phyloP scores from a whole-genome alignment of 2,329 filamentous ascomycete genomes.

The Fusarium sp. region DNA sequence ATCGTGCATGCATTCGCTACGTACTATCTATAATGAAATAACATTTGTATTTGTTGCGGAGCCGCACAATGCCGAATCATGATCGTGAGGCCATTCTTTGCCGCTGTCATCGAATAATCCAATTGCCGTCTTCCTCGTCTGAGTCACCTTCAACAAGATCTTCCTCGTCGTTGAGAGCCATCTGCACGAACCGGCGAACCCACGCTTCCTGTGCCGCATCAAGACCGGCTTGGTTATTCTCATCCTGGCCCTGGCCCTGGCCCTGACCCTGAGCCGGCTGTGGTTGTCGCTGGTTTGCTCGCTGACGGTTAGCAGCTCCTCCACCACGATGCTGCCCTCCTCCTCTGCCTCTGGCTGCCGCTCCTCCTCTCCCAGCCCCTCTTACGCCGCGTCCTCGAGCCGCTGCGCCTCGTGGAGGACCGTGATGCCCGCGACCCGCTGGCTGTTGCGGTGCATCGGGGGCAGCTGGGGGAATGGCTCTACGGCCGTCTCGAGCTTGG shows the following conservation, averaged over 20 bases:
- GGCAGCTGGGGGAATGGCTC: slow-evolving; percentile 47
- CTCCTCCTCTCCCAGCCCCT: slow-evolving; percentile 34
- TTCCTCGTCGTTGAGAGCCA: slow-evolving; percentile 66
- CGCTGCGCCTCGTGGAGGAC: slow-evolving; percentile 36
- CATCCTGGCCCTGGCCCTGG: slow-evolving; percentile 45
- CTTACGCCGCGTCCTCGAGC: slow-evolving; percentile 42
- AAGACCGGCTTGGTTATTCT: slow-evolving; percentile 50
- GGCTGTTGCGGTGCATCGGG: slow-evolving; percentile 48
- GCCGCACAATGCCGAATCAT: slow-evolving; percentile 7
- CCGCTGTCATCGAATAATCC: slow-evolving; percentile 42
- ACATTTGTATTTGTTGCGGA: slow-evolving; percentile 14
- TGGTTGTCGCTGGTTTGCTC: slow-evolving; percentile 41
- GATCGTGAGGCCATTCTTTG: background rate
- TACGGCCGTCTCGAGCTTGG: slow-evolving; percentile 48
- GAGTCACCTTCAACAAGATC: slow-evolving; percentile 60
- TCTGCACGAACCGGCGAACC: slow-evolving; percentile 66
- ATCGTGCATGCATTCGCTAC: slow-evolving; percentile 34
- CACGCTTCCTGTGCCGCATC: slow-evolving; percentile 63
- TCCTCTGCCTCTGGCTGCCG: slow-evolving; percentile 44
- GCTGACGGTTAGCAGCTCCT: slow-evolving; percentile 40
- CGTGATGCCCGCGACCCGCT: slow-evolving; percentile 46
- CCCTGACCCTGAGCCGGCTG: slow-evolving; percentile 33
- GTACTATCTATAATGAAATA: slow-evolving; percentile 21
- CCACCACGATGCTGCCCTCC: slow-evolving; percentile 44
- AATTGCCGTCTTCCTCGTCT: slow-evolving; percentile 50